Evolutionary conservation across 306 rosid genomes (phyloP).

Genomic region (Clitoria ternatea): DNA sequence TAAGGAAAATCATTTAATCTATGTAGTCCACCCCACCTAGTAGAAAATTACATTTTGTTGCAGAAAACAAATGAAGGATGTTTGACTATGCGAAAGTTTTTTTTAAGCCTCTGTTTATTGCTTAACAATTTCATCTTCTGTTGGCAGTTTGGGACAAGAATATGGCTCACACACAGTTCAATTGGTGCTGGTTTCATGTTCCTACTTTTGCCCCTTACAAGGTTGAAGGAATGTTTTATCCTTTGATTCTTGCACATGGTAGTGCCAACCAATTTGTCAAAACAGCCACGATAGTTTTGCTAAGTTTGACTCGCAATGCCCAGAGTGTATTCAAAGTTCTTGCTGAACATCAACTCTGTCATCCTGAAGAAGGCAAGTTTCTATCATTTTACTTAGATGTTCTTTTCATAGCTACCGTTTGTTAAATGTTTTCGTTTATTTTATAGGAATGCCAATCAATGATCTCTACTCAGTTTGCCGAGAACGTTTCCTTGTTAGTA

Average conservation of each 20-base stretch:
- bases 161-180: conserved; percentile 87
- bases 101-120: background rate
- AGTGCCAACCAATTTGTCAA: conserved; percentile 69
- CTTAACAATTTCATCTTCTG: conserved; percentile 22
- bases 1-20: background rate
- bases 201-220: conserved; percentile 85
- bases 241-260: conserved; percentile 74
- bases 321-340: conserved; percentile 89
- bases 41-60: background rate
- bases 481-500: conserved; percentile 80
- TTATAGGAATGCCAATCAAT: conserved; percentile 73
- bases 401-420: background rate
- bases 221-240: conserved; percentile 78
- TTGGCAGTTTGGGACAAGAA: conserved; percentile 94
- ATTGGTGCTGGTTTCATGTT: conserved; percentile 94
- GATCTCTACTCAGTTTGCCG: conserved; percentile 67
- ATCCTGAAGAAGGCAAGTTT: conserved; percentile 73
- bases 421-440: background rate
- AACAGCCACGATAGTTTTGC: conserved; percentile 80
- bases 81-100: background rate
- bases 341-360: conserved; percentile 73
- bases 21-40: background rate
- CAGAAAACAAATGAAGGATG: background rate
- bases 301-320: conserved; percentile 93
- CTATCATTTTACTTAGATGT: conserved; percentile 11